Evolutionary conservation across 2,329 filamentous ascomycete species (phyloP).

Genomic region (Pestalotiopsis sp.): DNA sequence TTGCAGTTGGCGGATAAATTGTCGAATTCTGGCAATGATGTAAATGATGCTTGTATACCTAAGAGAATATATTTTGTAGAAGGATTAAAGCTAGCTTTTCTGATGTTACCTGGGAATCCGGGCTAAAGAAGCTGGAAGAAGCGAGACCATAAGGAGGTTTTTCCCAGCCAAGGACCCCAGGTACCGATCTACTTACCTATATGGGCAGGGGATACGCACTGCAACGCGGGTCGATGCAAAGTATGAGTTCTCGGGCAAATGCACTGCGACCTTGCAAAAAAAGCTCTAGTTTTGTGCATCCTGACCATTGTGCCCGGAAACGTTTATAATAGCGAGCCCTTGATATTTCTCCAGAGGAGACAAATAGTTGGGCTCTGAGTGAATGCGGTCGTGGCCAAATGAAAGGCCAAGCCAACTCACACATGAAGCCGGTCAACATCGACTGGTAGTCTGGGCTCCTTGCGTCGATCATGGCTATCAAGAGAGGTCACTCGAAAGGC

Average conservation of each 20-base stretch:
- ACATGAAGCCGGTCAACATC: not conserved
- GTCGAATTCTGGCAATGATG: not conserved
- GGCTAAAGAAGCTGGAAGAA: slow-evolving; percentile 26
- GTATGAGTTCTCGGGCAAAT: not conserved
- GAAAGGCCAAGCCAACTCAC: not conserved
- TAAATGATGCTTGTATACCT: not conserved
- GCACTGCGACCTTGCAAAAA: not conserved
- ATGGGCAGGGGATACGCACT: not conserved
- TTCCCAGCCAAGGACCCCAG: not conserved
- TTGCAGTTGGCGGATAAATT: slow-evolving; percentile 32
- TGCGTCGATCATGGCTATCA: not conserved
- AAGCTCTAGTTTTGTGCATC: not conserved
- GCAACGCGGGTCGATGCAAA: not conserved
- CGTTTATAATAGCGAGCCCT: too few species aligned
- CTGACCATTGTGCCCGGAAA: too few species aligned
- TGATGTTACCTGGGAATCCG: slow-evolving; percentile 25
- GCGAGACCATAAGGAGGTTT: slow-evolving; percentile 13
- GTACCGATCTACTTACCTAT: not conserved
- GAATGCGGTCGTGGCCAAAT: too few species aligned
- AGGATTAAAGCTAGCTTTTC: slow-evolving; percentile 10
- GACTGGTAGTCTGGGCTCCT: not conserved
- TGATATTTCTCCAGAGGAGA: too few species aligned
- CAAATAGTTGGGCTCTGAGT: too few species aligned
- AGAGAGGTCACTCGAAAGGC: not conserved
- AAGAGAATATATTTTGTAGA: not conserved